Evolutionary conservation across 192 early-diverging fungal species (phyloP), one percentile per base, ranked within the genome.

Genomic region (Podila horticola): DNA sequence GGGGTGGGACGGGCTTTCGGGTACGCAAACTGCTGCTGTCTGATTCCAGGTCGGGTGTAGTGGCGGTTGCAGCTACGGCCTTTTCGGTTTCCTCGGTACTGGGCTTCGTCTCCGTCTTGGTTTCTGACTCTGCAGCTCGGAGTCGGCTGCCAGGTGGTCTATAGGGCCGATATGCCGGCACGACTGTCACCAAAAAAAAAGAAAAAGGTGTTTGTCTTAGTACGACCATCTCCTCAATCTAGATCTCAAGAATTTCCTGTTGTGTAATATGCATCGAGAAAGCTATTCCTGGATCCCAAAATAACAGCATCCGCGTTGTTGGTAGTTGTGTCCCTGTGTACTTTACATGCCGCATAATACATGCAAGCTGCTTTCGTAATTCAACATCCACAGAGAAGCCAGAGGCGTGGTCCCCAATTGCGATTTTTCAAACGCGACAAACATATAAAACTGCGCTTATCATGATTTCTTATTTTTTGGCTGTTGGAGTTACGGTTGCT

Each of bases 131-230:
- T 9, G 70, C 66, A 8, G 50, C 57, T 58, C 71, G 68, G 31
- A 72, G 51, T n/a, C 76, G 69, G 57, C 77, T 81, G 31, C 50
- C 70, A 26, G 77, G 77, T 13, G 77, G 77, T 50, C 77, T 59
- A 49, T 81, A 81, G 15, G 77, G 77, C 36, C 73, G 77, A n/a
- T 65, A 73, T 6, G 76, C 17, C 19, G 61, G 50, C 12, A 63
- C 50, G 19, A 60, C 15, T 12, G 62, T 31, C 9, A 49, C 51
- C 11, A 22, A 5, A 48, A 0, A 49, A 41, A n/a, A 22, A 9
- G 57, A 0, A 50, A 45, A 55, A 55, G 50, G 5, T 11, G 2
- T 5, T 5, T 55, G 24, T n/a, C 51, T 52, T 26, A 24, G 24
- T 12, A 55, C n/a, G 10, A 26, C 24, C 52, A 55, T 55, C 52